These are phyloP conservation scores for Pichia inconspicua DNA, from an alignment of 1,139 yeast genomes.

Conservation along the genomic window DNA sequence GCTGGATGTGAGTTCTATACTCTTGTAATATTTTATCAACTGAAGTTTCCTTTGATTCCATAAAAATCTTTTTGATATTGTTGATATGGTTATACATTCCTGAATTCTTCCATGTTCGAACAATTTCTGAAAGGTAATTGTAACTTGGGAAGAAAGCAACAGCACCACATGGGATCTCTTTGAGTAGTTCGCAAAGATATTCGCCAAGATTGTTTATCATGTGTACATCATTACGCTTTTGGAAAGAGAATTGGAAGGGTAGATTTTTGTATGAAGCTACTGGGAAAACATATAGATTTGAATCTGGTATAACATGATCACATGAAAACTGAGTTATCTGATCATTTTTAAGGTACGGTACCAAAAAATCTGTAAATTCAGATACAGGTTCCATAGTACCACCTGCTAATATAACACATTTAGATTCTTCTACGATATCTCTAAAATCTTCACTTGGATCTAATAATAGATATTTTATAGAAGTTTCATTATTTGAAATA, in stretches of 20 bases:
- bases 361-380: slow-evolving; percentile 58
- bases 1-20: slow-evolving; percentile 37
- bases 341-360: slow-evolving; percentile 46
- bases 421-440: slow-evolving; percentile 56
- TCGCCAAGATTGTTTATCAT: slow-evolving; percentile 51
- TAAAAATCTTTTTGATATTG: slow-evolving; percentile 39
- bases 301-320: slow-evolving; percentile 76
- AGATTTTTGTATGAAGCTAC: slow-evolving; percentile 26
- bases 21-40: slow-evolving; percentile 41
- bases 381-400: slow-evolving; percentile 93
- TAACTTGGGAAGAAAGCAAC: slow-evolving; percentile 87
- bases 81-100: slow-evolving; percentile 32
- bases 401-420: slow-evolving; percentile 78
- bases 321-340: slow-evolving; percentile 57
- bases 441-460: slow-evolving; percentile 73
- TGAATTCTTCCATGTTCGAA: slow-evolving; percentile 40
- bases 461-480: slow-evolving; percentile 61
- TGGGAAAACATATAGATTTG: slow-evolving; percentile 56
- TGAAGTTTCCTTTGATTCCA: slow-evolving; percentile 45
- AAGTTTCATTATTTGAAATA: slow-evolving; percentile 25
- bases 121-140: slow-evolving; percentile 49
- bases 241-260: slow-evolving; percentile 61
- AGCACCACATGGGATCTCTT: slow-evolving; percentile 61
- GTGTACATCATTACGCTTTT: slow-evolving; percentile 41
- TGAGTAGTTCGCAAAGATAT: slow-evolving; percentile 36